phyloP scores from a whole-genome alignment of 805 yeast species.

The Saccharomyces jurei region DNA sequence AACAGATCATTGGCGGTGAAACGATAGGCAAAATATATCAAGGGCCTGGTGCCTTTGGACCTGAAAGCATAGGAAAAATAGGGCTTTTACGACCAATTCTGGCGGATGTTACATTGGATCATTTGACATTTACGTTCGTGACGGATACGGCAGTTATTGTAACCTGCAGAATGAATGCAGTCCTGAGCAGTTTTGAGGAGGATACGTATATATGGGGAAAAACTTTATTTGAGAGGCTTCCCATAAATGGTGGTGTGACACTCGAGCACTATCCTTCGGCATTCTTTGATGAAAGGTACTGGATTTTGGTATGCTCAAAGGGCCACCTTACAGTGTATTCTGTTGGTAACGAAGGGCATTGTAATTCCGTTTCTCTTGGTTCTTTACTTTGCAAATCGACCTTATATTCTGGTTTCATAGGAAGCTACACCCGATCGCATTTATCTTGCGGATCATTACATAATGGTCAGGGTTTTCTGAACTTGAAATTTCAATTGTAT shows the following conservation, averaged over 20 bases:
- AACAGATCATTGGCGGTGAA: neutral
- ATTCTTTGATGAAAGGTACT: neutral
- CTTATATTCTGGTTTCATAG: neutral
- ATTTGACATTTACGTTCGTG: neutral
- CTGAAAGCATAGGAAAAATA: neutral
- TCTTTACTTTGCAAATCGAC: neutral
- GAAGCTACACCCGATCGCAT: neutral
- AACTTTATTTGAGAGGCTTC: neutral
- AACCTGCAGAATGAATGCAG: neutral
- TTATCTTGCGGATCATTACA: neutral
- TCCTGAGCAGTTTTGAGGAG: neutral
- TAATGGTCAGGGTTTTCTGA: neutral
- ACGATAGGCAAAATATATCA: neutral
- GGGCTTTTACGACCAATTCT: neutral
- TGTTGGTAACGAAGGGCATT: neutral
- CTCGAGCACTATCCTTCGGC: neutral
- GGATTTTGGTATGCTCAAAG: neutral
- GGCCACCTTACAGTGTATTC: neutral
- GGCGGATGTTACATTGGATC: neutral
- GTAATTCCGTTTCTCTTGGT: neutral
- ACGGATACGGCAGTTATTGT: neutral
- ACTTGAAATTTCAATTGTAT: neutral
- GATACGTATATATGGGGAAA: neutral
- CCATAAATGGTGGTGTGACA: neutral
- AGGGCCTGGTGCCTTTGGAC: neutral